Evolutionary conservation across 495 filamentous ascomycete species (phyloP).

Genomic region (Podospora pseudocomata): DNA sequence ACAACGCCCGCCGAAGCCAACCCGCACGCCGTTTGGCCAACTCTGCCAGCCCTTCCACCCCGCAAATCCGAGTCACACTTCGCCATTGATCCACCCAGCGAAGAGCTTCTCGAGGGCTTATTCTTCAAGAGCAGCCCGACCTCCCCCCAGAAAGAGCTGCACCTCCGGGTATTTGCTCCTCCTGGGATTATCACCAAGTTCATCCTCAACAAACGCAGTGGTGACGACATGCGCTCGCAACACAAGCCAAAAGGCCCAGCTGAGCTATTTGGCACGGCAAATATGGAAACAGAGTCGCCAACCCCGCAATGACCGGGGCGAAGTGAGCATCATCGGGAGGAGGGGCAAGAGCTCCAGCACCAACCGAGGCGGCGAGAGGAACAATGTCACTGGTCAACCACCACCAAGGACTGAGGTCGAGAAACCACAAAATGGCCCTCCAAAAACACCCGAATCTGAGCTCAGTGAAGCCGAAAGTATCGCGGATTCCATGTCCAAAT

Average conservation of each 20-base stretch:
- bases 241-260: conserved; percentile 32
- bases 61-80: neutral
- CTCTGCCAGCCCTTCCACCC: conserved; percentile 25
- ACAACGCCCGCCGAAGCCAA: conserved; percentile 25
- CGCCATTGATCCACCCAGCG: neutral
- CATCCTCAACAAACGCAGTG: conserved; percentile 39
- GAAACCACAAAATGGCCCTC: conserved; percentile 6
- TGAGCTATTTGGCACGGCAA: conserved; percentile 40
- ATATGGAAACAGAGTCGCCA: conserved; percentile 33
- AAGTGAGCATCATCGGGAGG: conserved; percentile 7
- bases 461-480: conserved; percentile 16
- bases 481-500: conserved; percentile 44
- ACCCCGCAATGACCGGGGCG: conserved; percentile 23
- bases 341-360: conserved; percentile 37
- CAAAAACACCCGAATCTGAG: conserved; percentile 30
- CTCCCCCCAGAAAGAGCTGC: conserved; percentile 40
- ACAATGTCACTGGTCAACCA: conserved; percentile 12
- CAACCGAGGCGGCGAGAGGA: conserved; percentile 28
- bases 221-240: conserved; percentile 39
- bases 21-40: conserved; percentile 17
- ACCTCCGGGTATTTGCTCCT: conserved; percentile 44
- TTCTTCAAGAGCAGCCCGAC: conserved; percentile 23
- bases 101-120: conserved; percentile 17
- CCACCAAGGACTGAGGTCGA: conserved; percentile 10
- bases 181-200: conserved; percentile 36